phyloP scores from a whole-genome alignment of 129 eudicot species.

The Rutidosis leptorrhynchoides region DNA sequence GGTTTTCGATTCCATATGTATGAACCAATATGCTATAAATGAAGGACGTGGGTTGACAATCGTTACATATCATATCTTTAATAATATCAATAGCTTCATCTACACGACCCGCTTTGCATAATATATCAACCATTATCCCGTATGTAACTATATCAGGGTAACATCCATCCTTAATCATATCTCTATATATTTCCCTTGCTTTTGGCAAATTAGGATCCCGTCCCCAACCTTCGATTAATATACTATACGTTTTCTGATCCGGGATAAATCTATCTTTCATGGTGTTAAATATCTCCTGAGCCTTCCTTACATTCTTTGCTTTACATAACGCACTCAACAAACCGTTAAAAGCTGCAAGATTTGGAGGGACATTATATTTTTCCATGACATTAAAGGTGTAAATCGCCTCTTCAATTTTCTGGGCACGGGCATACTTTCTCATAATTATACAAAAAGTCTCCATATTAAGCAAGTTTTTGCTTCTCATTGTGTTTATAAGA shows the following conservation, averaged over 20 bases:
- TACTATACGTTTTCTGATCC: slow-evolving; percentile 87
- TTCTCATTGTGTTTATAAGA: slow-evolving; percentile 76
- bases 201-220: slow-evolving; percentile 86
- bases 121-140: slow-evolving; percentile 86
- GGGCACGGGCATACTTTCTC: slow-evolving; percentile 87
- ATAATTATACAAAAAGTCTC: slow-evolving; percentile 93
- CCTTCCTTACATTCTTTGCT: slow-evolving; percentile 81
- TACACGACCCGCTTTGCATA: slow-evolving; percentile 81
- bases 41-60: slow-evolving; percentile 74
- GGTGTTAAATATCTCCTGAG: slow-evolving; percentile 80
- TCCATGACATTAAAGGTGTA: slow-evolving; percentile 90
- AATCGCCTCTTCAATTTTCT: slow-evolving; percentile 79
- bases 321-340: slow-evolving; percentile 88
- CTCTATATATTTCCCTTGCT: slow-evolving; percentile 67
- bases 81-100: slow-evolving; percentile 78
- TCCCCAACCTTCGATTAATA: slow-evolving; percentile 94
- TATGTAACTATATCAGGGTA: slow-evolving; percentile 81
- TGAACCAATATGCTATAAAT: slow-evolving; percentile 84
- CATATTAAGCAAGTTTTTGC: slow-evolving; percentile 63
- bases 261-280: slow-evolving; percentile 68
- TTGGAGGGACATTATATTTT: slow-evolving; percentile 60
- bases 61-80: slow-evolving; percentile 57
- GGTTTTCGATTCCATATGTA: slow-evolving; percentile 81
- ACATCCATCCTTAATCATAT: slow-evolving; percentile 66
- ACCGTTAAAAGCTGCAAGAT: slow-evolving; percentile 87